phyloP scores from a whole-genome alignment of 345 rosid species.

The Clausena lansium region DNA sequence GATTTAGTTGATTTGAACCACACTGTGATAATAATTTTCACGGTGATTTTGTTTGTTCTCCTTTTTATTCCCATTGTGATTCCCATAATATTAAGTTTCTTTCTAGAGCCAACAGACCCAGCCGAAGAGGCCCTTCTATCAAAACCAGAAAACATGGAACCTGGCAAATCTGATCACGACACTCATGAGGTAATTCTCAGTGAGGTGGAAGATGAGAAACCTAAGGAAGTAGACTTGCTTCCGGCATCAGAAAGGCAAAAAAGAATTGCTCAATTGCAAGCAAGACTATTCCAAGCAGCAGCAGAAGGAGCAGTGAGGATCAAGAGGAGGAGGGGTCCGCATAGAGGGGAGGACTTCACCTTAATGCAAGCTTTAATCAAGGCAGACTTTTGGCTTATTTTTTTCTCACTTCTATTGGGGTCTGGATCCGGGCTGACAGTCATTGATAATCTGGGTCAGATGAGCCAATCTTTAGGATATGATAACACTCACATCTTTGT shows the following conservation, averaged over 20 bases:
- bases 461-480: slow-evolving; percentile 90
- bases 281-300: slow-evolving; percentile 75
- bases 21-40: slow-evolving; percentile 43
- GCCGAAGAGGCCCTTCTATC: slow-evolving; percentile 62
- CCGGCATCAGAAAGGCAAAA: slow-evolving; percentile 81
- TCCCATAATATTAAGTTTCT: slow-evolving; percentile 59
- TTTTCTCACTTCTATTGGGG: slow-evolving; percentile 79
- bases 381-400: slow-evolving; percentile 95
- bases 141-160: slow-evolving; percentile 41
- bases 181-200: slow-evolving; percentile 64
- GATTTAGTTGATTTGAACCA: slow-evolving; percentile 65
- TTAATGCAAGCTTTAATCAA: slow-evolving; percentile 82
- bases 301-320: slow-evolving; percentile 92
- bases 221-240: slow-evolving; percentile 80
- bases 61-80: slow-evolving; percentile 65
- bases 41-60: slow-evolving; percentile 58
- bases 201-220: slow-evolving; percentile 96
- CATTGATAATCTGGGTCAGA: slow-evolving; percentile 96
- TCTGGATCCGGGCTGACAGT: slow-evolving; percentile 97
- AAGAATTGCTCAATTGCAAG: slow-evolving; percentile 80
- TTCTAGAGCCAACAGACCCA: slow-evolving; percentile 35
- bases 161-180: slow-evolving; percentile 42
- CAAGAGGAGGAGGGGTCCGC: slow-evolving; percentile 79
- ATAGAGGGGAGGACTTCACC: slow-evolving; percentile 92
- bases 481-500: slow-evolving; percentile 82